A percentile compares a stretch with the other conserved stretches of the same genome.
These are phyloP conservation scores for Kernera saxatilis DNA, from an alignment of 345 rosid species.

Conservation along the genomic window DNA sequence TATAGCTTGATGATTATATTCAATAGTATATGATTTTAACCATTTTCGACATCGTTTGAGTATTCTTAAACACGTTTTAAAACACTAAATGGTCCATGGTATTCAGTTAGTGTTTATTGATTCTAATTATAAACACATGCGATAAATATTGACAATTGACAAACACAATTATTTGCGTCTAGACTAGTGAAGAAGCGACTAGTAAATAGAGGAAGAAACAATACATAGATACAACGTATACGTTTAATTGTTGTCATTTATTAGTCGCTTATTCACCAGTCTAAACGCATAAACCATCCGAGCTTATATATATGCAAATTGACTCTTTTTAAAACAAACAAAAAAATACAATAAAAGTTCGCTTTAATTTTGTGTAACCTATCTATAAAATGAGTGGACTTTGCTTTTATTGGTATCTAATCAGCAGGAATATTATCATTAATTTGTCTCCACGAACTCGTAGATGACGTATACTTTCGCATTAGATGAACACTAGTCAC, in stretches of 20 bases:
- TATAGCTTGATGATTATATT: not conserved
- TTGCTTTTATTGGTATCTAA: constrained; percentile 30
- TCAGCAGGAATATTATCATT: constrained; percentile 24
- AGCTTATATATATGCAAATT: not conserved
- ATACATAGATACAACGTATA: not conserved
- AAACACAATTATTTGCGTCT: constrained; percentile 19
- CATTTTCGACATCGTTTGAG: constrained; percentile 2
- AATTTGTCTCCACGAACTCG: constrained; percentile 29
- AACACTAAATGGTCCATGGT: constrained; percentile 6
- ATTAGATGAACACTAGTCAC: constrained; percentile 13
- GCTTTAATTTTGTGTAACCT: not conserved
- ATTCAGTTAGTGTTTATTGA: not conserved
- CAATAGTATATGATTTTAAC: not conserved
- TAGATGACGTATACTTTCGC: constrained; percentile 13
- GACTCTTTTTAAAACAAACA: not conserved
- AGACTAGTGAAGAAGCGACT: constrained; percentile 14
- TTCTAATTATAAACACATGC: constrained; percentile 14
- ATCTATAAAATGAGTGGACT: constrained; percentile 17
- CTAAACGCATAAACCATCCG: too few relatives aligned
- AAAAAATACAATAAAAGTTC: not conserved
- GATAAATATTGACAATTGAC: constrained; percentile 6
- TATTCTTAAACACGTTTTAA: constrained; percentile 25
- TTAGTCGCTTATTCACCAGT: too few relatives aligned
- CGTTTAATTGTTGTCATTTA: not conserved
- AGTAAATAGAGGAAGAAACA: not conserved